Conservation (phyloP, 179 eudicot genomes). For the Silene vulgaris region DNA sequence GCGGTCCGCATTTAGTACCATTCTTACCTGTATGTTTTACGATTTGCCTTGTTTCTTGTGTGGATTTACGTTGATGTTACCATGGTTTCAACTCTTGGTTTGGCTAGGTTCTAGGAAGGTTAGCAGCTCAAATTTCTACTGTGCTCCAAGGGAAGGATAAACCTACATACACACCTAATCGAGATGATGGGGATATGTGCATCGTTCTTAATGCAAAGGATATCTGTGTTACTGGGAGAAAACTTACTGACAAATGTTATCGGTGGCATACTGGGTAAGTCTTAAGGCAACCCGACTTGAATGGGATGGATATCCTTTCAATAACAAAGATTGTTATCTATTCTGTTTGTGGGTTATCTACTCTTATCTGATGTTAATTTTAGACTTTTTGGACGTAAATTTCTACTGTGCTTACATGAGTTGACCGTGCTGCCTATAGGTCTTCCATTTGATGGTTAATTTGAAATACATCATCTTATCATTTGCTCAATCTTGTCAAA, state of each 20-base stretch:
- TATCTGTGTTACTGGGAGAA: conserved; percentile 82
- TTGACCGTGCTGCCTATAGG: background rate
- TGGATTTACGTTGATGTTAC: conserved; percentile 8
- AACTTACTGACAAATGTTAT: conserved; percentile 79
- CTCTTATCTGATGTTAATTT: background rate
- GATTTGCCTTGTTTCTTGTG: conserved; percentile 1
- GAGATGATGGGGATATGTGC: conserved; percentile 97
- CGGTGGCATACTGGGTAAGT: conserved; percentile 93
- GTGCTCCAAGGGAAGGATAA: conserved; percentile 97
- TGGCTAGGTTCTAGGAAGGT: conserved; percentile 80
- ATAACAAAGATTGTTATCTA: background rate
- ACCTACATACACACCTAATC: conserved; percentile 81
- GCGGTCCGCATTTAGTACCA: too few species aligned
- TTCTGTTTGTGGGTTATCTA: background rate
- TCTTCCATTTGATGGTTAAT: background rate
- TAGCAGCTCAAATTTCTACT: conserved; percentile 83
- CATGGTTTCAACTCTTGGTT: conserved; percentile 5
- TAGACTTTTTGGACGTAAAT: background rate
- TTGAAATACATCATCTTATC: background rate
- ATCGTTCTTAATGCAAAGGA: conserved; percentile 90
- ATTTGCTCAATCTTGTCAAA: background rate
- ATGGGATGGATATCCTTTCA: background rate
- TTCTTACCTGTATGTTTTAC: background rate
- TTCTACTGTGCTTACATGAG: background rate
- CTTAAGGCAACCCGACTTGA: background rate